phyloP scores from a whole-genome alignment of 1,284 basidiomycete species.

The Earliella scabrosa region DNA sequence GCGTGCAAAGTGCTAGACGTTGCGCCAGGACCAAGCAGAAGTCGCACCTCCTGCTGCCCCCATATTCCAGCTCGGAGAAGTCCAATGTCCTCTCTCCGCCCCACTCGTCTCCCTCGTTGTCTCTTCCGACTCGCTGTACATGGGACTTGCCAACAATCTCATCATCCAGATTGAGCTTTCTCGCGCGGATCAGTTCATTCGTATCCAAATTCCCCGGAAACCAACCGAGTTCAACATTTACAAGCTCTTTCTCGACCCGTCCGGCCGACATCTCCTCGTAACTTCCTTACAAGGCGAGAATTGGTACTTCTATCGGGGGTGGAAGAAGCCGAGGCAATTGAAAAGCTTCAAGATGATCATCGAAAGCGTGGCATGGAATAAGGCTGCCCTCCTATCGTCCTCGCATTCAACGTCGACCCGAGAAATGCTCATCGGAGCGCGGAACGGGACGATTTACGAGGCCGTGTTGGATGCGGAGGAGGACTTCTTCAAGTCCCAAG shows the following conservation, averaged over 20 bases:
- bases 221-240: conserved; percentile 71
- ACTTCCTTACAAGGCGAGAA: conserved; percentile 91
- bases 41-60: conserved; percentile 42
- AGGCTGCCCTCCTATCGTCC: conserved; percentile 67
- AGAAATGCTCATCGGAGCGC: conserved; percentile 89
- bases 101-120: conserved; percentile 81
- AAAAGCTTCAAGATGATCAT: conserved; percentile 88
- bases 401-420: conserved; percentile 74
- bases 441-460: conserved; percentile 86
- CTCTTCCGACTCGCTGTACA: conserved; percentile 85
- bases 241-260: conserved; percentile 90
- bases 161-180: conserved; percentile 87
- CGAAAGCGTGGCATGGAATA: conserved; percentile 95
- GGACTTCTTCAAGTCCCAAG: conserved; percentile 91
- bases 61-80: conserved; percentile 84
- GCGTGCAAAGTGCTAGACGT: not conserved
- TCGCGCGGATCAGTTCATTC: conserved; percentile 80
- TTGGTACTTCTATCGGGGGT: conserved; percentile 86
- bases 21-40: conserved; percentile 18
- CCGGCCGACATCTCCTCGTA: conserved; percentile 87
- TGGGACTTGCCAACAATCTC: conserved; percentile 79
- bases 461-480: conserved; percentile 86
- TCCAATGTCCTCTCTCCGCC: conserved; percentile 88
- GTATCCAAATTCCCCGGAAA: conserved; percentile 77
- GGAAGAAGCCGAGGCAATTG: conserved; percentile 81